These are phyloP conservation scores for Phyllosticta citribraziliensis DNA, from an alignment of 2,329 filamentous ascomycete genomes.

Conservation along the genomic window DNA sequence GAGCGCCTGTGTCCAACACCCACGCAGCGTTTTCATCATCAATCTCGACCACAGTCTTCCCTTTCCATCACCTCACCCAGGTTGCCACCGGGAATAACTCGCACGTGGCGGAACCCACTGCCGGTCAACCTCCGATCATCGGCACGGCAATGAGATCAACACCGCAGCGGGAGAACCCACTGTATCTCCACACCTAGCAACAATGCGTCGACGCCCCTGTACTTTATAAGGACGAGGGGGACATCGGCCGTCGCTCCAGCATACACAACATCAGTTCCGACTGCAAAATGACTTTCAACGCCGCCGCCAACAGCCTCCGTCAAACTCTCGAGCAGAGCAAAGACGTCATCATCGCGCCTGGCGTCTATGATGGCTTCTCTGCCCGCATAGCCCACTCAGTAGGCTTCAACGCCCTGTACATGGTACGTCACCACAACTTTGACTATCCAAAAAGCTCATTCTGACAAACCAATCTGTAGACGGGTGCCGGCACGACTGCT, in stretches of 20 bases:
- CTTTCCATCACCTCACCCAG: not conserved
- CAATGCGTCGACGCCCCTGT: not conserved
- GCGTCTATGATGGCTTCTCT: conserved; percentile 59
- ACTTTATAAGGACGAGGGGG: not conserved
- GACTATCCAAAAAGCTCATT: not conserved
- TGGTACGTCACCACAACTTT: conserved; percentile 38
- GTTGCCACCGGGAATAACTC: not conserved
- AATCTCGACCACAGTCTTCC: not conserved
- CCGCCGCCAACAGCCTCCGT: conserved; percentile 15
- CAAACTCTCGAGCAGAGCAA: conserved; percentile 21
- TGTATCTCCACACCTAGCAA: not conserved
- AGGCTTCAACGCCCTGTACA: conserved; percentile 58
- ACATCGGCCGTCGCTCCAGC: not conserved
- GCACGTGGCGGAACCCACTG: not conserved
- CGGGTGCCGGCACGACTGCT: conserved; percentile 52
- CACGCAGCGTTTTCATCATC: not conserved
- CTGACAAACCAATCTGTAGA: conserved; percentile 29
- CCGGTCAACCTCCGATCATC: not conserved
- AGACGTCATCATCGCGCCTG: conserved; percentile 47
- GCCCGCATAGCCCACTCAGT: conserved; percentile 52
- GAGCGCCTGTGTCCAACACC: not conserved
- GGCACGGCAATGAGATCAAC: not conserved
- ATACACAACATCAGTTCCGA: not conserved
- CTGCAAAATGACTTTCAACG: conserved; percentile 3
- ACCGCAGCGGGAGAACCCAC: not conserved